phyloP scores from a whole-genome alignment of 371 early-diverging fungal species.

The Amoeboaphelidium occidentale region DNA sequence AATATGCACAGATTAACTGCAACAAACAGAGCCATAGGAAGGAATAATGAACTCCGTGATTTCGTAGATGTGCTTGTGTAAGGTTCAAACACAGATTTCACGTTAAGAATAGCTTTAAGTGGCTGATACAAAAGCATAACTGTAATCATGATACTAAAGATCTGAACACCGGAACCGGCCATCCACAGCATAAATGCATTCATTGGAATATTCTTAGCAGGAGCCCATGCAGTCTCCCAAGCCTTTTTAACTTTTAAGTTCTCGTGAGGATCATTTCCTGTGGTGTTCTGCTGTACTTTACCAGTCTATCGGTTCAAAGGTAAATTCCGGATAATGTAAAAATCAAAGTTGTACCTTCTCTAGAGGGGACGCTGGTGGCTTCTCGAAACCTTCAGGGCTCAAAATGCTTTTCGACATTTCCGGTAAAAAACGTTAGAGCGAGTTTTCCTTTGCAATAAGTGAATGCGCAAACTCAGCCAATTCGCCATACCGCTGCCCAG shows the following conservation, averaged over 20 bases:
- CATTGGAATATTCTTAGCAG: conserved; percentile 83
- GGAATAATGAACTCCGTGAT: conserved; percentile 17
- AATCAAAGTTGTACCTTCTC: no score
- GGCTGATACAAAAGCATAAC: conserved; percentile 82
- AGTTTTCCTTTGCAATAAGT: no score
- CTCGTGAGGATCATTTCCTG: no score
- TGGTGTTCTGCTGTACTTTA: no score
- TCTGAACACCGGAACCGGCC: conserved; percentile 82
- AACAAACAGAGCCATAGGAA: conserved; percentile 55
- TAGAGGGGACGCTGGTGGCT: no score
- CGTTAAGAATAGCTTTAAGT: conserved; percentile 22
- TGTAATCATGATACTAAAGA: conserved; percentile 80
- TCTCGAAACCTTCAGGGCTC: no score
- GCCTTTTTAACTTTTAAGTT: not conserved
- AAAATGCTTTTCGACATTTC: no score
- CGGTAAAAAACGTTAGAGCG: no score
- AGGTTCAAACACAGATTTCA: conserved; percentile 3
- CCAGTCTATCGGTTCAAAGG: no score
- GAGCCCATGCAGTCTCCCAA: conserved; percentile 5
- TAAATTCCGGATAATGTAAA: no score
- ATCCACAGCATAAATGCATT: conserved; percentile 94
- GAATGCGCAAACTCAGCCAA: no score
- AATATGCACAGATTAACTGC: conserved; percentile 49
- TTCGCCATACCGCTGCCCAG: no score
- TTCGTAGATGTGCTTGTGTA: conserved; percentile 4